Evolutionary conservation across 2,329 filamentous ascomycete species (phyloP), one percentile per base, ranked within the genome.

Genomic region (Tolypocladium album): DNA sequence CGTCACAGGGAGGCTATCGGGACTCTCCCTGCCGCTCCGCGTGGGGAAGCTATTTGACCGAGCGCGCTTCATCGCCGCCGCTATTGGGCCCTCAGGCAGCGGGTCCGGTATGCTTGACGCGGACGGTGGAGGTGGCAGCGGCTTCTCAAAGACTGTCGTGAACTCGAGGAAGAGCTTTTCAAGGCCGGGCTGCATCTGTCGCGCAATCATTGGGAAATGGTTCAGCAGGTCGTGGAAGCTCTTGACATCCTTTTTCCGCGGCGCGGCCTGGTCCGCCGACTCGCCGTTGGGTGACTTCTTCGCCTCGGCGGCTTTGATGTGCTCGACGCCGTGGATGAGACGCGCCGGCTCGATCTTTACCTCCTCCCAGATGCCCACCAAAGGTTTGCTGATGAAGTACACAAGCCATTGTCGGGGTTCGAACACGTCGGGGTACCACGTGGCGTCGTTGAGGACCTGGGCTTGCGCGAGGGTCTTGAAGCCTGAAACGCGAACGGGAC

Each of bases 391-490:
- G 64, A 99, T 96, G 74, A 92, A 97, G 81, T 97, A 97, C 62
- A 99, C 82, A 52, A 99, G 85, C 92, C 94, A 99, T 81, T 92
- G 90, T 67, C 92, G 88, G 17, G 90, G 88, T 67, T 97, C 93
- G 67, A 90, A 83, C n/a, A 85, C 86, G 68, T 97, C 90, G 56
- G 91, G 88, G 69, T 95, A 96, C 82, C 91, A 97, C 45, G 96
- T 83, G 43, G 83, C 80, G 73, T 99, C 95, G 70, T 84, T 84
- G 60, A 97, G 79, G 40, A 97, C 78, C 70, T 94, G 92, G 39
- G 92, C 90, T 71, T 97, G 94, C 64, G 90, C 92, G 63, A 97
- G 79, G 40, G 86, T 86, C 76, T 94, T 96, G 82, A 97, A 99
- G 58, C 92, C 90, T 95, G 64, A 27, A 53, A 27, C 0, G n/a